These are phyloP conservation scores for Trametes meyenii DNA, from an alignment of 768 basidiomycete genomes.

Conservation along the genomic window DNA sequence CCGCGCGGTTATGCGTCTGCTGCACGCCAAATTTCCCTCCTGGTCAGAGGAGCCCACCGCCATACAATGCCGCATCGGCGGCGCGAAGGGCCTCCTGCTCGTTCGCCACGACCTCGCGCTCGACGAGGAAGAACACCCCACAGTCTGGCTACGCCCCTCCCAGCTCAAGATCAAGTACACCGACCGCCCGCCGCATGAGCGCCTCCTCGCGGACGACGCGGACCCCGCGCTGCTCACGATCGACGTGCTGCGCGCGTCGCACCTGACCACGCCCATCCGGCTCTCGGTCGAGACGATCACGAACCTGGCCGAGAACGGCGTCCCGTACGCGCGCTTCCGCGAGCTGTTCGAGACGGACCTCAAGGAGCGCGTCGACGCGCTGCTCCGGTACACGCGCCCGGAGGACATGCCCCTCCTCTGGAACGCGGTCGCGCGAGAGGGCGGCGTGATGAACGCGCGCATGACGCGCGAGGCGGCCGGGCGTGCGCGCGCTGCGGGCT, in stretches of 20 bases:
- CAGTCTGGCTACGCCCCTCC: constrained; percentile 35
- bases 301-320: constrained; percentile 67
- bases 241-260: constrained; percentile 57
- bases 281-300: constrained; percentile 62
- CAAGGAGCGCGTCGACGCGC: constrained; percentile 29
- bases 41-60: constrained; percentile 33
- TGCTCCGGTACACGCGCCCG: constrained; percentile 14
- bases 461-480: constrained; percentile 28
- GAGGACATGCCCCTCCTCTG: constrained; percentile 29
- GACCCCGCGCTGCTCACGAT: constrained; percentile 51
- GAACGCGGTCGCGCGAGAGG: constrained; percentile 26
- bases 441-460: constrained; percentile 29
- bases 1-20: constrained; percentile 44
- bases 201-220: constrained; percentile 12
- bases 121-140: constrained; percentile 18
- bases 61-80: constrained; percentile 34
- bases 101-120: constrained; percentile 26
- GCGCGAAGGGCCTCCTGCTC: constrained; percentile 36
- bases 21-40: constrained; percentile 22
- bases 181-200: constrained; percentile 20
- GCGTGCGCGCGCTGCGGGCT: constrained; percentile 33
- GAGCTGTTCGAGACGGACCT: constrained; percentile 21
- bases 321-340: constrained; percentile 44
- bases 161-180: constrained; percentile 42
- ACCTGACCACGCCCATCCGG: constrained; percentile 46